Evolutionary conservation across 2,329 filamentous ascomycete genomes (phyloP).

Genomic region (Colletotrichum sp.): DNA sequence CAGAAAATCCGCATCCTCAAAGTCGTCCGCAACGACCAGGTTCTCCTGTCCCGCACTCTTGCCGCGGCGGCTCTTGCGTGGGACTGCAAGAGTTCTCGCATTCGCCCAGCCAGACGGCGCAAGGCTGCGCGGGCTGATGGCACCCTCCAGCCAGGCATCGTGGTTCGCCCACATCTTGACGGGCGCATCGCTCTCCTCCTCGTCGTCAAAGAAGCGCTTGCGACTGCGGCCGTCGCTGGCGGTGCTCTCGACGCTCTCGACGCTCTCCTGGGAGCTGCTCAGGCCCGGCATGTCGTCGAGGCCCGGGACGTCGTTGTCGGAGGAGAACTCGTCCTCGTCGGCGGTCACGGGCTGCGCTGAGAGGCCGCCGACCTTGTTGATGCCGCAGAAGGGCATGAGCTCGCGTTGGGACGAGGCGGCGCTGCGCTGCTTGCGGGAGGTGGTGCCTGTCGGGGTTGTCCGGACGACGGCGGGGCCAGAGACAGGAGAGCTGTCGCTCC

Average conservation of each 20-base stretch:
- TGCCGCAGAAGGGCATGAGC: slow-evolving; percentile 80
- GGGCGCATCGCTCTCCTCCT: slow-evolving; percentile 38
- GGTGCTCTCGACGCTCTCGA: slow-evolving; percentile 37
- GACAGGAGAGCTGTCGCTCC: slow-evolving; percentile 38
- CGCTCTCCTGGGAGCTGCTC: slow-evolving; percentile 62
- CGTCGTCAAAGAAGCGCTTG: slow-evolving; percentile 54
- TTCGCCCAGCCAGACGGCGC: slow-evolving; percentile 41
- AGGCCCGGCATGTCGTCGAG: slow-evolving; percentile 51
- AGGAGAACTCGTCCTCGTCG: slow-evolving; percentile 25
- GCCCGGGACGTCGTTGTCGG: slow-evolving; percentile 30
- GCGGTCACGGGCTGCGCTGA: slow-evolving; percentile 58
- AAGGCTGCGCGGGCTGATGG: slow-evolving; percentile 44
- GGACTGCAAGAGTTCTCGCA: slow-evolving; percentile 54
- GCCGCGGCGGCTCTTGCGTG: slow-evolving; percentile 32
- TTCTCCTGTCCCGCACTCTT: slow-evolving; percentile 49
- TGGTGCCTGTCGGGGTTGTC: slow-evolving; percentile 23
- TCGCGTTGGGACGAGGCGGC: slow-evolving; percentile 54
- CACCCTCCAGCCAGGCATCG: slow-evolving; percentile 37
- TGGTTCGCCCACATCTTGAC: slow-evolving; percentile 29
- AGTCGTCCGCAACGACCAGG: slow-evolving; percentile 55
- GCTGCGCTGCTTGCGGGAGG: slow-evolving; percentile 19
- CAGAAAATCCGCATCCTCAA: slow-evolving; percentile 73
- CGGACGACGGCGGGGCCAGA: slow-evolving; percentile 15
- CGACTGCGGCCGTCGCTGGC: slow-evolving; percentile 32
- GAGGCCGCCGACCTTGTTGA: slow-evolving; percentile 76